These are phyloP conservation scores for Niveomyces coronatus DNA, from an alignment of 2,329 filamentous ascomycete species.

Conservation along the genomic window DNA sequence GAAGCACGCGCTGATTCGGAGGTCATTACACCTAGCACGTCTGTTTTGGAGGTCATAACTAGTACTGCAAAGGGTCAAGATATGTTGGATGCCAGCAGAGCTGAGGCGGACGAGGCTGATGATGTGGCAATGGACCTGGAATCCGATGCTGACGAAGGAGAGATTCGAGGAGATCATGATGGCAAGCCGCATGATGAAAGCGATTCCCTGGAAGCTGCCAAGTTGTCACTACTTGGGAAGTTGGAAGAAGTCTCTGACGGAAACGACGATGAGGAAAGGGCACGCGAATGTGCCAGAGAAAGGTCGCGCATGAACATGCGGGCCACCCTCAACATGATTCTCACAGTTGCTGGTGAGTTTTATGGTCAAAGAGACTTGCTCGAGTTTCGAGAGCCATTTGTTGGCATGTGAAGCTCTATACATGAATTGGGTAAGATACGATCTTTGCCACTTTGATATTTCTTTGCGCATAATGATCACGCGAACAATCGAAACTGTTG, in stretches of 20 bases:
- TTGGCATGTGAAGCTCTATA: slow-evolving; percentile 16
- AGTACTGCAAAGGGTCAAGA: slow-evolving; percentile 7
- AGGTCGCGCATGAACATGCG: slow-evolving; percentile 41
- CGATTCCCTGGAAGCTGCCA: slow-evolving; percentile 34
- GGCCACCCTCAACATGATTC: slow-evolving; percentile 83
- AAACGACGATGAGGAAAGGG: slow-evolving; percentile 14
- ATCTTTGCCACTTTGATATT: too few species aligned
- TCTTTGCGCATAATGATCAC: too few species aligned
- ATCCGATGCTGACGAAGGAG: slow-evolving; percentile 27
- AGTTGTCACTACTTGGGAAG: slow-evolving; percentile 35
- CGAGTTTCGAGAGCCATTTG: slow-evolving; percentile 57
- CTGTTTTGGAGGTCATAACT: slow-evolving; percentile 15
- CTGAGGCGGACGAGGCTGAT: slow-evolving; percentile 16
- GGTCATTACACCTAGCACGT: slow-evolving; percentile 14
- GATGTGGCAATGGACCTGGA: slow-evolving; percentile 34
- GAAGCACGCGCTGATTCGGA: slow-evolving; percentile 17
- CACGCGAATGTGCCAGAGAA: slow-evolving; percentile 18
- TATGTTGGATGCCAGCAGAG: slow-evolving; percentile 14
- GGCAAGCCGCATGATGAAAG: slow-evolving; percentile 7
- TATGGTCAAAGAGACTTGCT: slow-evolving; percentile 85
- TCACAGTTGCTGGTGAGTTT: slow-evolving; percentile 77
- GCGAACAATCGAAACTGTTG: too few species aligned
- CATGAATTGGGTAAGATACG: background rate
- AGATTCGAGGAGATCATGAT: slow-evolving; percentile 21
- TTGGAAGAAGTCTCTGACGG: slow-evolving; percentile 22